Percentiles rank a stretch among this genome's conserved stretches.
Evolutionary conservation across 768 basidiomycete genomes (phyloP).

Genomic region (Suillus alpinus): DNA sequence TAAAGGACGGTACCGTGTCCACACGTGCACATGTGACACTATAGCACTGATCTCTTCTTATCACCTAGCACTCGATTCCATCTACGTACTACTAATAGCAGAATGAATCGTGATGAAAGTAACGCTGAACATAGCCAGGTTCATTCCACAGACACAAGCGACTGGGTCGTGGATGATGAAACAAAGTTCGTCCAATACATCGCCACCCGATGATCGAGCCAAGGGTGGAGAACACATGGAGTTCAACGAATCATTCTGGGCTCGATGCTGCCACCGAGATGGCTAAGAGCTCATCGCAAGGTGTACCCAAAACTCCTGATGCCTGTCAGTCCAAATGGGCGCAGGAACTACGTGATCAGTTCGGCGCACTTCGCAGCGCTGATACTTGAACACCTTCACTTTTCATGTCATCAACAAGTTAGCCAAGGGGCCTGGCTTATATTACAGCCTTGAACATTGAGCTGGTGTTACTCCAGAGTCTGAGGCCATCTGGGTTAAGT

Average conservation of each 20-base stretch:
- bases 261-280: not conserved
- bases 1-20: not conserved
- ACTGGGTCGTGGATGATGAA: not conserved
- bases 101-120: no score
- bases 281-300: not conserved
- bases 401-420: not conserved
- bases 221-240: not conserved
- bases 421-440: not conserved
- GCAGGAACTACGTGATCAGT: not conserved
- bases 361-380: not conserved
- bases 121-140: not conserved
- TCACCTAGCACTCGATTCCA: no score
- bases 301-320: not conserved
- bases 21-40: no score
- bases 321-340: not conserved
- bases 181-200: not conserved
- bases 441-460: not conserved
- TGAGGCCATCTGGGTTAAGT: not conserved
- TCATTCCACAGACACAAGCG: no score
- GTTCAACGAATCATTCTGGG: not conserved
- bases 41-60: not conserved
- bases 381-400: not conserved
- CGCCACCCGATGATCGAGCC: not conserved
- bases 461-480: not conserved
- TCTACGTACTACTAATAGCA: no score